Conservation (phyloP, 2,329 filamentous ascomycete genomes). For the Pyricularia sp. region DNA sequence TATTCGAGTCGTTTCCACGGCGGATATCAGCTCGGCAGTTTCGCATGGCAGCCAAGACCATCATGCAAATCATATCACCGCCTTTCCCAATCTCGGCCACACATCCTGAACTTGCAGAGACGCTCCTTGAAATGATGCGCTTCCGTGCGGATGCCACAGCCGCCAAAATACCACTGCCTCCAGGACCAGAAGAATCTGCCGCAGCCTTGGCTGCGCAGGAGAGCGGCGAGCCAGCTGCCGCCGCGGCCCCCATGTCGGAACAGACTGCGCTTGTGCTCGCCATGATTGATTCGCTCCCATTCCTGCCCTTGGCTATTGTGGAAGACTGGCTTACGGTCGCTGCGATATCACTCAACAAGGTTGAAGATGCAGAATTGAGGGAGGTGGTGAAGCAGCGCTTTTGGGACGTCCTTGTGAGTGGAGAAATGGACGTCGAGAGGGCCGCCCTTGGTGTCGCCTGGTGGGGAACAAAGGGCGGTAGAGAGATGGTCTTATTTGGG, state of each 20-base stretch:
- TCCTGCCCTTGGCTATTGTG: conserved; percentile 57
- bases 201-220: conserved; percentile 17
- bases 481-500: conserved; percentile 34
- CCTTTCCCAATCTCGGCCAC: conserved; percentile 65
- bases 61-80: conserved; percentile 73
- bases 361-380: conserved; percentile 53
- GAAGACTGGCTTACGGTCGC: conserved; percentile 73
- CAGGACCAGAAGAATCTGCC: conserved; percentile 26
- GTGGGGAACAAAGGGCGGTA: conserved; percentile 62
- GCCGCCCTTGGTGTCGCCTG: conserved; percentile 71
- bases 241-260: conserved; percentile 49
- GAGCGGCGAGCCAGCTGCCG: conserved; percentile 15
- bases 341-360: conserved; percentile 55
- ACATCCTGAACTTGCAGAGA: conserved; percentile 71
- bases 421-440: conserved; percentile 83
- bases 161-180: conserved; percentile 29
- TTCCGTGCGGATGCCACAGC: conserved; percentile 50
- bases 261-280: conserved; percentile 70
- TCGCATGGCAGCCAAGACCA: conserved; percentile 75
- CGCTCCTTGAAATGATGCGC: conserved; percentile 67
- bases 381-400: conserved; percentile 60
- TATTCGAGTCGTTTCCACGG: conserved; percentile 70
- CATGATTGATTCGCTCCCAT: conserved; percentile 70
- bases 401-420: conserved; percentile 69
- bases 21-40: conserved; percentile 80